These are phyloP conservation scores for Cyanodermella asteris DNA, from an alignment of 2,329 filamentous ascomycete genomes.

Conservation along the genomic window DNA sequence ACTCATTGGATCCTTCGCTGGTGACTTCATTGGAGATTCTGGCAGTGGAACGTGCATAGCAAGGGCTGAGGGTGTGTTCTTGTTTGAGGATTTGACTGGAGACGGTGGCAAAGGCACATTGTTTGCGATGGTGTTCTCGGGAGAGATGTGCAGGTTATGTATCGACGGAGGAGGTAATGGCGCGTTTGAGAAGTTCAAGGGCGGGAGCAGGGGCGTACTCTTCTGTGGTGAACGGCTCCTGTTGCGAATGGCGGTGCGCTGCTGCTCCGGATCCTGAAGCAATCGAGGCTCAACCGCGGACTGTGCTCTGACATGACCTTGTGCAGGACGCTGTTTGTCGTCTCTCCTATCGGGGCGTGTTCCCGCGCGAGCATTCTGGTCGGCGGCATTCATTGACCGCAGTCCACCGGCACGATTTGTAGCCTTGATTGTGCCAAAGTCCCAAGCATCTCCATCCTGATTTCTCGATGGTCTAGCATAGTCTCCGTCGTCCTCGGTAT, in stretches of 20 bases:
- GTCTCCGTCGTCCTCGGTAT: slow-evolving; percentile 38
- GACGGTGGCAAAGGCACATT: slow-evolving; percentile 20
- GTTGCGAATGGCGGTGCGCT: too few relatives aligned
- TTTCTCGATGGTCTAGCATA: slow-evolving; percentile 22
- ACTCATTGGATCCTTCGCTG: slow-evolving; percentile 20
- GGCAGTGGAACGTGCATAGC: slow-evolving; percentile 41
- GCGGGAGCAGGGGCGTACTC: too few relatives aligned
- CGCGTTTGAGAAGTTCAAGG: too few relatives aligned
- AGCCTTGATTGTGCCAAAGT: slow-evolving; percentile 87
- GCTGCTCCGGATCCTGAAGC: too few relatives aligned
- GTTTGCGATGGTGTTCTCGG: too few relatives aligned
- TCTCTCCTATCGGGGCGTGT: too few relatives aligned
- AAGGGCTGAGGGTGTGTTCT: slow-evolving; percentile 23
- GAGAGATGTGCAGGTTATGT: too few relatives aligned
- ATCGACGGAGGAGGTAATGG: too few relatives aligned
- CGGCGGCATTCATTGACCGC: slow-evolving; percentile 57
- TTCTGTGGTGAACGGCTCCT: too few relatives aligned
- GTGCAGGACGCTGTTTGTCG: slow-evolving; percentile 36
- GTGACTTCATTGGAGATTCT: slow-evolving; percentile 31
- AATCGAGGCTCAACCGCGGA: too few relatives aligned
- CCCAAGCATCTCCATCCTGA: slow-evolving; percentile 78
- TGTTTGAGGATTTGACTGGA: too few relatives aligned
- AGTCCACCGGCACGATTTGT: slow-evolving; percentile 42
- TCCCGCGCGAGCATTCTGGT: slow-evolving; percentile 58
- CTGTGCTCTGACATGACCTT: too few relatives aligned